Evolutionary conservation across 1,139 yeast genomes (phyloP), one percentile per base, ranked within the genome.

Genomic region (Taphrina betulina): DNA sequence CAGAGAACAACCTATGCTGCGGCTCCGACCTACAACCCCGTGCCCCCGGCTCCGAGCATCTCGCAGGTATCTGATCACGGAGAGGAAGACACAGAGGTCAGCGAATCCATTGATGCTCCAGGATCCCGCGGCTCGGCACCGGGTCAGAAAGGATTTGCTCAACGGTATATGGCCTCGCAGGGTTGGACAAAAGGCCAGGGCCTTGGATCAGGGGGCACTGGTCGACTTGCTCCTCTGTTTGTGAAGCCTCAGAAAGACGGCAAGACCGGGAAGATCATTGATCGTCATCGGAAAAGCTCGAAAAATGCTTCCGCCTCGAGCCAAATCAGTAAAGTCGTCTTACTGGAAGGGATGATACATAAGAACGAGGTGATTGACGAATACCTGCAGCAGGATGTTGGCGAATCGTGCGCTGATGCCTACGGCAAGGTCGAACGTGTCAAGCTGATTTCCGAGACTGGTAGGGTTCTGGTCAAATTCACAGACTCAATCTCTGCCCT

Each of bases 101-200:
- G n/a, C n/a, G n/a, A n/a, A n/a, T n/a, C n/a, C n/a, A n/a, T n/a
- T n/a, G n/a, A n/a, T n/a, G n/a, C n/a, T n/a, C n/a, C n/a, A n/a
- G n/a, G n/a, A n/a, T n/a, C n/a, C n/a, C n/a, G n/a, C n/a, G 36
- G 41, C 14, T 35, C 36, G 8, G 46, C 54, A 8, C 54, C 54
- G 3, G 46, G 54, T 8, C 46, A 50, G 34, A 50, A 50, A 12
- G 46, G 46, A 2, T 50, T 50, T 33, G 54, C 54, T 29, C 46
- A 41, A 23, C 54, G 54, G 17, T 50, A 50, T 14, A 50, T 50
- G 54, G 46, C 54, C 3, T 40, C 46, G 3, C 54, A 50, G 22
- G 54, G 54, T 12, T 50, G 54, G 54, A 22, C 28, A 17, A 40
- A 50, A 23, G 54, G 54, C 14, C 40, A 40, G 16, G 54, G 54